phyloP scores from a whole-genome alignment of 345 rosid species.

The Reutealis trisperma region DNA sequence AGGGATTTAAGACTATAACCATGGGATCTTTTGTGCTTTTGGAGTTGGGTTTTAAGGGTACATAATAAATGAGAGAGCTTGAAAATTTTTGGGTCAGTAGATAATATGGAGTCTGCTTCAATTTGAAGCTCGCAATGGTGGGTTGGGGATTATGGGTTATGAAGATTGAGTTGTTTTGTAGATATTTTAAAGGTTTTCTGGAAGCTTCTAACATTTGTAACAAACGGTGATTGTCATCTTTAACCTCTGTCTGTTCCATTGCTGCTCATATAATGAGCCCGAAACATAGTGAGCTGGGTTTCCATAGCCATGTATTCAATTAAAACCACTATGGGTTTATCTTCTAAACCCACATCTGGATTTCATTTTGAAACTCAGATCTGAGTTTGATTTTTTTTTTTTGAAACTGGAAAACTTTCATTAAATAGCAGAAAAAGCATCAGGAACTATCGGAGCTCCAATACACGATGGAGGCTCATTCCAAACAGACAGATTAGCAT shows the following conservation, averaged over 20 bases:
- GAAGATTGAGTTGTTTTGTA: slow-evolving; percentile 42
- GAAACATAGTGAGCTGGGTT: background rate
- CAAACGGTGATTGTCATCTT: slow-evolving; percentile 5
- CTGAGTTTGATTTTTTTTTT: too few species aligned
- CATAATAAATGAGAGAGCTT: slow-evolving; percentile 35
- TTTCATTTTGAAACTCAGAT: too few species aligned
- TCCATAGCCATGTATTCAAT: too few species aligned
- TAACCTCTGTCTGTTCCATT: slow-evolving; percentile 28
- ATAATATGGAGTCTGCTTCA: slow-evolving; percentile 18
- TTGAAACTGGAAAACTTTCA: too few species aligned
- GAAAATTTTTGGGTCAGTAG: slow-evolving; percentile 23
- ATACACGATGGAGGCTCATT: too few species aligned
- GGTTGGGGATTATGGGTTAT: slow-evolving; percentile 23
- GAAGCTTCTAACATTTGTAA: slow-evolving; percentile 29
- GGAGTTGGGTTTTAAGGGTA: slow-evolving; percentile 38
- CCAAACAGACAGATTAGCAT: too few species aligned
- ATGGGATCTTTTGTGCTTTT: slow-evolving; percentile 31
- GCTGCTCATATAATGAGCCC: background rate
- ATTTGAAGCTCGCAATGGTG: slow-evolving; percentile 27
- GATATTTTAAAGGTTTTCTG: slow-evolving; percentile 38
- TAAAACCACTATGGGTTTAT: too few species aligned
- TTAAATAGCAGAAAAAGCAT: too few species aligned
- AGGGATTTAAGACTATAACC: slow-evolving; percentile 34
- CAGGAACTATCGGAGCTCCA: too few species aligned
- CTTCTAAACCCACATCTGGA: too few species aligned